Evolutionary conservation across 306 rosid genomes (phyloP).

Genomic region (Pyrus pyrifolia): DNA sequence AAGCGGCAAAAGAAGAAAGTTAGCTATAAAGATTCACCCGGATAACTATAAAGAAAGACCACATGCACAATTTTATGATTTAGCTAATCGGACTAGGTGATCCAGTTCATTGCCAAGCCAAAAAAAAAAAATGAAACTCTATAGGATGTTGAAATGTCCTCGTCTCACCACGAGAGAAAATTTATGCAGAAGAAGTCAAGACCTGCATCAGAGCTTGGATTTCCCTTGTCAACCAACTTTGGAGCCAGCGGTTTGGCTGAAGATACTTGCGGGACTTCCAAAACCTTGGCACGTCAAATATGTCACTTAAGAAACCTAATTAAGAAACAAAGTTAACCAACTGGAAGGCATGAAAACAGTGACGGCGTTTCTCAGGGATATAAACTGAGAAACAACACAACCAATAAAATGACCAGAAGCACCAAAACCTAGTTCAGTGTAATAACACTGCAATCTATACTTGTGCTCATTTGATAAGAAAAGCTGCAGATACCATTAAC

Average conservation of each 20-base stretch:
- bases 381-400: neutral
- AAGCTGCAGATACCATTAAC: conserved; percentile 44
- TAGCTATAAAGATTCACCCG: conserved; percentile 6
- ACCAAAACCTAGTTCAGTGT: conserved; percentile 68
- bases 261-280: conserved; percentile 60
- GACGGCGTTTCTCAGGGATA: conserved; percentile 2
- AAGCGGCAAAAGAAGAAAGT: conserved; percentile 17
- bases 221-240: conserved; percentile 78
- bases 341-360: neutral
- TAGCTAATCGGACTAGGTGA: neutral
- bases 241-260: conserved; percentile 75
- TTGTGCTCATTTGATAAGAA: conserved; percentile 63
- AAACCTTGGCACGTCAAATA: conserved; percentile 43
- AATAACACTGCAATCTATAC: conserved; percentile 82
- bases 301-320: conserved; percentile 29
- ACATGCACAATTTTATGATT: neutral
- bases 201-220: conserved; percentile 86
- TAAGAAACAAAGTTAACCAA: conserved; percentile 2
- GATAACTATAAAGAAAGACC: no score
- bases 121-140: neutral
- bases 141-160: neutral
- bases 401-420: conserved; percentile 8
- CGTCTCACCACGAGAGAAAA: neutral
- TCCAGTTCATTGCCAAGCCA: neutral
- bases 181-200: neutral